Conservation (phyloP, 805 yeast species). For the Soucietia sequanensis region DNA sequence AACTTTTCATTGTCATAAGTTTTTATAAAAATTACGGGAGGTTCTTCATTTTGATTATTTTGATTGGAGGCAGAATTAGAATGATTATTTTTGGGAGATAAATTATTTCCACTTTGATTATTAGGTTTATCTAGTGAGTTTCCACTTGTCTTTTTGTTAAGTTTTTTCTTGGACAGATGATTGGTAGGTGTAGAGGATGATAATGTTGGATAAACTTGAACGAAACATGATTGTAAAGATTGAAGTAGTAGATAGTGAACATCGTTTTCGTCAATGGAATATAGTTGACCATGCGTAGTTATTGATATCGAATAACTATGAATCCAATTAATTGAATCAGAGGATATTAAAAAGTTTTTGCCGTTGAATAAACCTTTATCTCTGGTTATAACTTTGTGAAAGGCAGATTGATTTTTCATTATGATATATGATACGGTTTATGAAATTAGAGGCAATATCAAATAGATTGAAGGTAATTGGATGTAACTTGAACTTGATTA, state of each 20-base stretch:
- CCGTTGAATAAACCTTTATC: slow-evolving; percentile 36
- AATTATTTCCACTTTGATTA: too few relatives aligned
- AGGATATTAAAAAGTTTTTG: slow-evolving; percentile 31
- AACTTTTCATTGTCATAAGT: slow-evolving; percentile 38
- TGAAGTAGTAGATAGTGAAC: slow-evolving; percentile 29
- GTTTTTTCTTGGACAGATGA: slow-evolving; percentile 1
- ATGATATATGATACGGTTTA: too few relatives aligned
- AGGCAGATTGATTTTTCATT: slow-evolving; percentile 24
- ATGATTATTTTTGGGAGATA: too few relatives aligned
- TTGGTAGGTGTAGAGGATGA: slow-evolving; percentile 1
- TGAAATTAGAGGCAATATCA: too few relatives aligned
- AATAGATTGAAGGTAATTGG: too few relatives aligned
- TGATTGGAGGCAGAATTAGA: background rate
- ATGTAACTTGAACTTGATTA: too few relatives aligned
- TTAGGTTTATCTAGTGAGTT: background rate
- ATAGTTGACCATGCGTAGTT: slow-evolving; percentile 33
- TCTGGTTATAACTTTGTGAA: slow-evolving; percentile 28
- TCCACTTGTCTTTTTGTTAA: slow-evolving; percentile 1
- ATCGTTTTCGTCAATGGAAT: slow-evolving; percentile 29
- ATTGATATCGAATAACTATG: slow-evolving; percentile 27
- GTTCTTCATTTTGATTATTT: slow-evolving; percentile 14
- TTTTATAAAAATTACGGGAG: slow-evolving; percentile 42
- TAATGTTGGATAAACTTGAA: slow-evolving; percentile 32
- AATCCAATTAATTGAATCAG: slow-evolving; percentile 37
- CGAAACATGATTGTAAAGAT: slow-evolving; percentile 38